phyloP scores from a whole-genome alignment of 225 moss, liverwort and hornwort species.

The Anthoceros angustus region DNA sequence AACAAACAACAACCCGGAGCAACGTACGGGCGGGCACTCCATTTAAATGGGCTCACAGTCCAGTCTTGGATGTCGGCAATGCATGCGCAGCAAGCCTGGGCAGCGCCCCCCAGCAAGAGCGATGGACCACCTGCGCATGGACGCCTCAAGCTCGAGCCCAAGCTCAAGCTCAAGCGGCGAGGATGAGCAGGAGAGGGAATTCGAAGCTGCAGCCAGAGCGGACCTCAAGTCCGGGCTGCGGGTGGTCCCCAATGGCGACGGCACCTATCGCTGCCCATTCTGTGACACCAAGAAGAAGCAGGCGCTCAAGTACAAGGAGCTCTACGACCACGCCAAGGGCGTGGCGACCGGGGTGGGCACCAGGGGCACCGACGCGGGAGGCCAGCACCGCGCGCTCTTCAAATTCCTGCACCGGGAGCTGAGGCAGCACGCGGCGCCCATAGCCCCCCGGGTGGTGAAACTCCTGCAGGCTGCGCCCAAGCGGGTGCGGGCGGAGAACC shows the following conservation, averaged over 20 bases:
- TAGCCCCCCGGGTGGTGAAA: background rate
- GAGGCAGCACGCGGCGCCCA: constrained; percentile 6
- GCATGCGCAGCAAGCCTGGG: too few relatives aligned
- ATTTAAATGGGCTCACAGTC: too few relatives aligned
- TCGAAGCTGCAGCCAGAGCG: constrained; percentile 10
- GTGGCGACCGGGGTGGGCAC: constrained; percentile 18
- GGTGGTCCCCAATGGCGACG: constrained; percentile 23
- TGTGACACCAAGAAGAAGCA: constrained; percentile 40
- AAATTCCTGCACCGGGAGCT: constrained; percentile 20
- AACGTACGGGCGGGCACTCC: too few relatives aligned
- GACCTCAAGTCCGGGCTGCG: constrained; percentile 11
- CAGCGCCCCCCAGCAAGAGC: too few relatives aligned
- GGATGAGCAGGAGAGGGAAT: constrained; percentile 21
- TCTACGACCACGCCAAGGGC: constrained; percentile 38
- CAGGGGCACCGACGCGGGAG: constrained; percentile 27
- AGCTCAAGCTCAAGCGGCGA: too few relatives aligned
- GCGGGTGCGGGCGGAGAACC: background rate
- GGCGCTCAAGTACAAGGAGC: constrained; percentile 37
- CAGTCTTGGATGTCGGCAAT: too few relatives aligned
- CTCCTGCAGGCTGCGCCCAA: background rate
- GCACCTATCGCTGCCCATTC: constrained; percentile 32
- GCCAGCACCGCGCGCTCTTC: constrained; percentile 30
- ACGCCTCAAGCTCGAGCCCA: too few relatives aligned
- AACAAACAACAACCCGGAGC: too few relatives aligned
- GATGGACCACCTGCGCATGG: too few relatives aligned